These are phyloP conservation scores for Phialophora chinensis DNA, from an alignment of 2,329 filamentous ascomycete genomes.

Conservation along the genomic window DNA sequence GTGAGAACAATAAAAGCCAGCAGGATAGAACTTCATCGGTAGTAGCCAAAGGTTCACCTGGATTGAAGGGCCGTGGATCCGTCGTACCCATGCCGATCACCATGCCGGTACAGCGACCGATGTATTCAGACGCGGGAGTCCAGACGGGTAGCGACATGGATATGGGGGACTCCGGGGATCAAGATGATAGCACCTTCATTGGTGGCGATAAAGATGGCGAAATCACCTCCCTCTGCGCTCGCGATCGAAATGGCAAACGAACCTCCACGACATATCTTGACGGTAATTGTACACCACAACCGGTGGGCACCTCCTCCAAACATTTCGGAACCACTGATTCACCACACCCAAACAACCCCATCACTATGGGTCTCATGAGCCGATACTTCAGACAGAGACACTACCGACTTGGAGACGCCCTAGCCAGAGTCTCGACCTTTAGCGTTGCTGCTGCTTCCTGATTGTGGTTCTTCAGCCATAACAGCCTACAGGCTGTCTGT, in stretches of 20 bases:
- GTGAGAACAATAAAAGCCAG: slow-evolving; percentile 4
- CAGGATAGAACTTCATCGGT: not conserved
- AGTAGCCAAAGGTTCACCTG: not conserved
- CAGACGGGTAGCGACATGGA: slow-evolving; percentile 21
- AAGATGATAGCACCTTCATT: not conserved
- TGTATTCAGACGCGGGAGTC: slow-evolving; percentile 24
- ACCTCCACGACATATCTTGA: no score
- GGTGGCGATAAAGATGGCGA: not conserved
- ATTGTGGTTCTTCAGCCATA: no score
- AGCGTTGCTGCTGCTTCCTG: slow-evolving; percentile 9
- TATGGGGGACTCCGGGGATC: no score
- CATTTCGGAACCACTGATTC: slow-evolving; percentile 5
- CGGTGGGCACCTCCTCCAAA: slow-evolving; percentile 7
- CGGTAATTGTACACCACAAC: not conserved
- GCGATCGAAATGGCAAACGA: no score
- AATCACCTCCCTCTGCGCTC: no score
- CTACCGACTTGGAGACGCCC: slow-evolving; percentile 29
- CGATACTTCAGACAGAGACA: slow-evolving; percentile 28
- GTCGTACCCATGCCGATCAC: not conserved
- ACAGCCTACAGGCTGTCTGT: no score
- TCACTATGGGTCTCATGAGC: slow-evolving; percentile 29
- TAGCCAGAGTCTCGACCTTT: slow-evolving; percentile 10
- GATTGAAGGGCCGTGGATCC: not conserved
- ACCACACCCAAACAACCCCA: slow-evolving; percentile 15
- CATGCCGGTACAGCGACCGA: not conserved